Conservation (phyloP, 441 rosid genomes). For the Viola pubescens region DNA sequence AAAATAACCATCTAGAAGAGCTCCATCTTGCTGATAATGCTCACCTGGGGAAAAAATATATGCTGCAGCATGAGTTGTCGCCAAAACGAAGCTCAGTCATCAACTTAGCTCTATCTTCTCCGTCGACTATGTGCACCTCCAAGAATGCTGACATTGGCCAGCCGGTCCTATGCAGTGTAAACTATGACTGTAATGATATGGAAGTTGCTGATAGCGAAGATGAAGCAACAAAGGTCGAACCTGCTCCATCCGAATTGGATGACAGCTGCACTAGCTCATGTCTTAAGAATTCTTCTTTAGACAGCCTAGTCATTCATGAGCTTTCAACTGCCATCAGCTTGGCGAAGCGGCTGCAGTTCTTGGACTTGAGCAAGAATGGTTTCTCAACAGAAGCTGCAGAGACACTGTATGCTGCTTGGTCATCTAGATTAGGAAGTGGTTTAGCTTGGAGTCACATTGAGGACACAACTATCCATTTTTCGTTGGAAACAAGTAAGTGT, state of each 20-base stretch:
- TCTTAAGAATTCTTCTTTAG: slow-evolving; percentile 31
- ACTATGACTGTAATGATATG: slow-evolving; percentile 34
- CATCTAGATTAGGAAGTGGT: slow-evolving; percentile 41
- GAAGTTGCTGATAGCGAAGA: slow-evolving; percentile 97
- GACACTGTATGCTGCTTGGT: slow-evolving; percentile 55
- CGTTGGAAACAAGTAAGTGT: slow-evolving; percentile 42
- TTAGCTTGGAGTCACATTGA: slow-evolving; percentile 45
- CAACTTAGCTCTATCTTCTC: slow-evolving; percentile 22
- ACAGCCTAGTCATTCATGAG: slow-evolving; percentile 33
- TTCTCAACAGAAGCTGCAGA: slow-evolving; percentile 40
- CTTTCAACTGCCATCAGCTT: slow-evolving; percentile 51
- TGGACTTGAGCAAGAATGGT: slow-evolving; percentile 74
- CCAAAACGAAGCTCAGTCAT: slow-evolving; percentile 19
- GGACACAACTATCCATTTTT: slow-evolving; percentile 54
- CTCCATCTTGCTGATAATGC: slow-evolving; percentile 63
- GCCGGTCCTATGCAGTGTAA: slow-evolving; percentile 27
- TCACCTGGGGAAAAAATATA: slow-evolving; percentile 22
- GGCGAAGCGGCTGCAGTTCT: slow-evolving; percentile 53
- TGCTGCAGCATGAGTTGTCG: slow-evolving; percentile 7
- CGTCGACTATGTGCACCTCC: slow-evolving; percentile 11
- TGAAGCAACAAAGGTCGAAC: slow-evolving; percentile 27
- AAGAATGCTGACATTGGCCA: slow-evolving; percentile 21
- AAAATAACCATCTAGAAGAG: slow-evolving; percentile 60
- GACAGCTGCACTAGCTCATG: slow-evolving; percentile 44
- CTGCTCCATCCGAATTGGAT: slow-evolving; percentile 30